A percentile compares a stretch with the other conserved stretches of the same genome.
These are phyloP conservation scores for Penicillium decumbens DNA, from an alignment of 2,329 filamentous ascomycete genomes.

Conservation along the genomic window DNA sequence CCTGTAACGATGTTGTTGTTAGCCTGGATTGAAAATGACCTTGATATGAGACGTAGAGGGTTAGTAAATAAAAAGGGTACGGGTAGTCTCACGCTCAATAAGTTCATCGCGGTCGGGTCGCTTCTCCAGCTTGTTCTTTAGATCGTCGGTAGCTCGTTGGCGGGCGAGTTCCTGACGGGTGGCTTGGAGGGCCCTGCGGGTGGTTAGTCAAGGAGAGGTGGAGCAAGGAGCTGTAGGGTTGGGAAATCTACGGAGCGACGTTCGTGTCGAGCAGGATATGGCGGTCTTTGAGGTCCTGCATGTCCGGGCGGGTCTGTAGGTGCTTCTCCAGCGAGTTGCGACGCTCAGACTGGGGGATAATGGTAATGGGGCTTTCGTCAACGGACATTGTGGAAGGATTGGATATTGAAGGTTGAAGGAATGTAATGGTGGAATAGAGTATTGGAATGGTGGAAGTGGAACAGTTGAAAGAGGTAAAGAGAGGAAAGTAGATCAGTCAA, in stretches of 20 bases:
- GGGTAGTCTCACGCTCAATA: slow-evolving; percentile 62
- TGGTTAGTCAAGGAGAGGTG: not conserved
- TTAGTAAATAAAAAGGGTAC: not conserved
- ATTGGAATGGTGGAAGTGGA: not conserved
- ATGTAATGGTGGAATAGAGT: not conserved
- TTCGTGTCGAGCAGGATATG: slow-evolving; percentile 65
- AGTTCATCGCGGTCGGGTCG: slow-evolving; percentile 68
- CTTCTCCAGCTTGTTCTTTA: slow-evolving; percentile 61
- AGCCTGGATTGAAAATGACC: not conserved
- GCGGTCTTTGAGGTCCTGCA: slow-evolving; percentile 62
- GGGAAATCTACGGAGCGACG: slow-evolving; percentile 56
- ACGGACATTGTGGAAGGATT: slow-evolving; percentile 27
- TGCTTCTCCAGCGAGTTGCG: slow-evolving; percentile 69
- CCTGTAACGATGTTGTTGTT: slow-evolving; percentile 45
- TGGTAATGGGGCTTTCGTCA: slow-evolving; percentile 55
- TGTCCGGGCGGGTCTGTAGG: slow-evolving; percentile 63
- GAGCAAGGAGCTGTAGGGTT: not conserved
- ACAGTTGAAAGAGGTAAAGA: not conserved
- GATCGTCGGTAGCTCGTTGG: slow-evolving; percentile 57
- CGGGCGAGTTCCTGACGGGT: slow-evolving; percentile 60
- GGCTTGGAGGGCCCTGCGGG: slow-evolving; percentile 57
- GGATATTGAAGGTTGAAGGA: not conserved
- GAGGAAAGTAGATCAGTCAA: slow-evolving; percentile 10
- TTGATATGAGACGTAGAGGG: not conserved
- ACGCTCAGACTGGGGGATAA: slow-evolving; percentile 49